Conservation (phyloP, 176 grass and related monocot species). For the Eremochloa ophiuroides region DNA sequence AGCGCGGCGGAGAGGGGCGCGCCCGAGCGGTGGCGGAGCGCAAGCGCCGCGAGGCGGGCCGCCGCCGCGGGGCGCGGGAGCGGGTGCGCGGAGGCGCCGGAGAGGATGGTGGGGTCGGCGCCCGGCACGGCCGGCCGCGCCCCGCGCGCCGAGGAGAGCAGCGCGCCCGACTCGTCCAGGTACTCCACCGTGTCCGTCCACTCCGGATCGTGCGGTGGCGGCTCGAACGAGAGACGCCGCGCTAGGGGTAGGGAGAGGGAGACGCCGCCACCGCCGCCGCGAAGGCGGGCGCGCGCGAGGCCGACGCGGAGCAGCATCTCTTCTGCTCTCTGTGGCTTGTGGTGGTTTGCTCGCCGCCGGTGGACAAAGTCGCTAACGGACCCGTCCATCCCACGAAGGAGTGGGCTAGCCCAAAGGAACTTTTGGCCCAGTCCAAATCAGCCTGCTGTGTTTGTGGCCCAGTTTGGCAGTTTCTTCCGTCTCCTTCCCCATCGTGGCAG, state of each 20-base stretch:
- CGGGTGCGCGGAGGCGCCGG: slow-evolving; percentile 65
- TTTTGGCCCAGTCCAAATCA: neutral
- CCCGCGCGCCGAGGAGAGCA: slow-evolving; percentile 64
- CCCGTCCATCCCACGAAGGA: neutral
- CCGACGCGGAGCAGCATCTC: slow-evolving; percentile 49
- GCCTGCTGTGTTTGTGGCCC: neutral
- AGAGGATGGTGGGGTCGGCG: slow-evolving; percentile 66
- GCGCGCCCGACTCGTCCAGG: slow-evolving; percentile 70
- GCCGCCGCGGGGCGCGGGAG: slow-evolving; percentile 65
- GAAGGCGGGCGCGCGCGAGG: slow-evolving; percentile 27
- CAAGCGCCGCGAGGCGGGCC: slow-evolving; percentile 62
- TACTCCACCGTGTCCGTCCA: slow-evolving; percentile 93
- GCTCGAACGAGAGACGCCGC: neutral
- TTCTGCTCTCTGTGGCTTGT: neutral
- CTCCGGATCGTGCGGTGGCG: slow-evolving; percentile 4
- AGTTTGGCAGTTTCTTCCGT: neutral
- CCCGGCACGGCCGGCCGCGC: slow-evolving; percentile 65
- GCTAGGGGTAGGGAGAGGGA: neutral
- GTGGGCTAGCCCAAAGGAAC: neutral
- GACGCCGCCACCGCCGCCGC: slow-evolving; percentile 5
- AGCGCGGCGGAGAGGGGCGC: slow-evolving; percentile 64
- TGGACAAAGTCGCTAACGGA: neutral
- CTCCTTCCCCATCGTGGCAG: neutral
- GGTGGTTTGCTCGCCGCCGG: neutral
- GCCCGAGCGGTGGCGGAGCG: slow-evolving; percentile 71